Conservation (phyloP, 2,329 filamentous ascomycete species). For the Xylariomycetidae sp. region DNA sequence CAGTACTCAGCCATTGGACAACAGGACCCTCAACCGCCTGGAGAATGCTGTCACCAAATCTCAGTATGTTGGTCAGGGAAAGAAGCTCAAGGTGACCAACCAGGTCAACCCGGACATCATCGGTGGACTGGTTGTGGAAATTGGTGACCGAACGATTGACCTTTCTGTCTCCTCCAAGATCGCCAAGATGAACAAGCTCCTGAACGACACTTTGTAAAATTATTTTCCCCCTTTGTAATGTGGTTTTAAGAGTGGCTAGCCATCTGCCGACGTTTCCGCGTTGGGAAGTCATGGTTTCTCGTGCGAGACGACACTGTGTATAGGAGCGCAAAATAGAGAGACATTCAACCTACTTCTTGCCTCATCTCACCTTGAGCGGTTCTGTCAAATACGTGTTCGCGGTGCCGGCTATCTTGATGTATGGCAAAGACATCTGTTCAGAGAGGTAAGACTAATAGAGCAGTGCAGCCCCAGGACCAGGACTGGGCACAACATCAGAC, state of each 20-base stretch:
- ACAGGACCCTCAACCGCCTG: slow-evolving; percentile 77
- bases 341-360: slow-evolving; percentile 24
- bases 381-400: too few relatives aligned
- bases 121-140: slow-evolving; percentile 90
- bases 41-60: slow-evolving; percentile 89
- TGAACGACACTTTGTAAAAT: slow-evolving; percentile 91
- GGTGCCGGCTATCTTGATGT: too few relatives aligned
- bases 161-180: slow-evolving; percentile 93
- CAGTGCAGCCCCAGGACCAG: too few relatives aligned
- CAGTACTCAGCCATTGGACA: slow-evolving; percentile 70
- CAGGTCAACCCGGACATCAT: slow-evolving; percentile 93
- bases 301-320: slow-evolving; percentile 23
- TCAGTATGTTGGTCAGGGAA: slow-evolving; percentile 78
- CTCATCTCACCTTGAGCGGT: too few relatives aligned
- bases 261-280: slow-evolving; percentile 13
- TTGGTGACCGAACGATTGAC: slow-evolving; percentile 97
- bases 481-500: too few relatives aligned
- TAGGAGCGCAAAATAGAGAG: slow-evolving; percentile 28
- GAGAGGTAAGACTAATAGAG: too few relatives aligned
- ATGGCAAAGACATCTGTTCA: too few relatives aligned
- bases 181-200: slow-evolving; percentile 98
- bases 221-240: too few relatives aligned
- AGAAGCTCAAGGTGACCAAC: slow-evolving; percentile 97
- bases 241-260: too few relatives aligned
- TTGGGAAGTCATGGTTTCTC: slow-evolving; percentile 15